Percentiles rank a stretch among this genome's conserved stretches.
Evolutionary conservation across 495 filamentous ascomycete species (phyloP).

Genomic region (Astrothelium macrocarpum): DNA sequence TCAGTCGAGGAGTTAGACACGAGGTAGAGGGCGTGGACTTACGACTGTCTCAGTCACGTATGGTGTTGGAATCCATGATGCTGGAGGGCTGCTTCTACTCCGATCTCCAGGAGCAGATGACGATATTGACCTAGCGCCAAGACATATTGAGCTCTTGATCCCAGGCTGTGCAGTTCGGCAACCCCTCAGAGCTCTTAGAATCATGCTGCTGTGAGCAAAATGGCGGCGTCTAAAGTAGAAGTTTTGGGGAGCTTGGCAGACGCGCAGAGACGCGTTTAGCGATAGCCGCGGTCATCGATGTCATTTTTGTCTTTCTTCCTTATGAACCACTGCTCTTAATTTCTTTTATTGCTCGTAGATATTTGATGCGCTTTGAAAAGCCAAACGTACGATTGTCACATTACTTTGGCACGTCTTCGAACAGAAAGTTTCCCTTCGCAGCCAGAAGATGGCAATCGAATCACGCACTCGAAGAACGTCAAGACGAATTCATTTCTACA

Average conservation of each 20-base stretch:
- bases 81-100: constrained; percentile 9
- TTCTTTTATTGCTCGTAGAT: too few relatives aligned
- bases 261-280: constrained; percentile 3
- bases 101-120: not conserved
- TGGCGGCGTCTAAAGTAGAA: constrained; percentile 8
- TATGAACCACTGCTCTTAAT: too few relatives aligned
- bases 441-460: not conserved
- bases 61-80: constrained; percentile 33
- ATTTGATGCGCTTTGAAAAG: not conserved
- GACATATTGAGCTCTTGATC: constrained; percentile 6
- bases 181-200: not conserved
- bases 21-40: constrained; percentile 31
- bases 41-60: constrained; percentile 51
- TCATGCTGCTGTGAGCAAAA: constrained; percentile 9
- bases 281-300: not conserved
- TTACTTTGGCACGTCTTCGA: not conserved
- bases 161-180: not conserved
- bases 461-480: not conserved
- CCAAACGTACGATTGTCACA: not conserved
- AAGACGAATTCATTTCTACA: not conserved
- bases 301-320: too few relatives aligned
- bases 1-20: constrained; percentile 29
- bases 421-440: not conserved
- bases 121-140: not conserved
- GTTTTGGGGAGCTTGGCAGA: not conserved